phyloP scores from a whole-genome alignment of 495 filamentous ascomycete genomes.

The Aspergillus campestris region DNA sequence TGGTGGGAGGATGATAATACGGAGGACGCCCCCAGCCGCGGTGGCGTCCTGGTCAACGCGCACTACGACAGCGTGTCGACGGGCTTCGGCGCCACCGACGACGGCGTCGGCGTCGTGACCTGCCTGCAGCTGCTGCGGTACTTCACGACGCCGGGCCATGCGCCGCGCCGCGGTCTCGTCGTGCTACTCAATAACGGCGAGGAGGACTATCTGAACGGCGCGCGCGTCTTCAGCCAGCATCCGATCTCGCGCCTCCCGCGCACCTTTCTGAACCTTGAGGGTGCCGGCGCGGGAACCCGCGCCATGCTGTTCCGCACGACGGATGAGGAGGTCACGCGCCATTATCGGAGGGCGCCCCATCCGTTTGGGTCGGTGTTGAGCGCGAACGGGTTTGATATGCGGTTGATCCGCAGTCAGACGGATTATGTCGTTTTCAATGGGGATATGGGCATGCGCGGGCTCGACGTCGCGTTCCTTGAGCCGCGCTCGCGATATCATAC shows the following conservation, averaged over 20 bases:
- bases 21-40: slow-evolving; percentile 37
- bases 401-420: slow-evolving; percentile 73
- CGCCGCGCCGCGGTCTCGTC: slow-evolving; percentile 71
- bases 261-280: slow-evolving; percentile 90
- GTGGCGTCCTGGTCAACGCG: slow-evolving; percentile 84
- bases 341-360: slow-evolving; percentile 59
- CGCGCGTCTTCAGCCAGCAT: slow-evolving; percentile 74
- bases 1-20: slow-evolving; percentile 52
- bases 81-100: slow-evolving; percentile 86
- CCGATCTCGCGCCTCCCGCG: slow-evolving; percentile 69
- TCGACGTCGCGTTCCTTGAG: slow-evolving; percentile 87
- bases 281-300: slow-evolving; percentile 86
- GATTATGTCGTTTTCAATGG: slow-evolving; percentile 83
- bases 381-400: slow-evolving; percentile 72
- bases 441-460: slow-evolving; percentile 72
- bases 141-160: slow-evolving; percentile 70
- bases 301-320: slow-evolving; percentile 81
- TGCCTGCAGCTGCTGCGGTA: slow-evolving; percentile 81
- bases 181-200: slow-evolving; percentile 92
- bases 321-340: slow-evolving; percentile 75
- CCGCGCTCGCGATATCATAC: slow-evolving; percentile 89
- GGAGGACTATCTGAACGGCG: slow-evolving; percentile 88
- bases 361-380: slow-evolving; percentile 79
- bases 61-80: slow-evolving; percentile 95
- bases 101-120: slow-evolving; percentile 82